Base-by-base conservation (phyloP, 2,329 filamentous ascomycete genomes). In the Madurella fahalii region DNA sequence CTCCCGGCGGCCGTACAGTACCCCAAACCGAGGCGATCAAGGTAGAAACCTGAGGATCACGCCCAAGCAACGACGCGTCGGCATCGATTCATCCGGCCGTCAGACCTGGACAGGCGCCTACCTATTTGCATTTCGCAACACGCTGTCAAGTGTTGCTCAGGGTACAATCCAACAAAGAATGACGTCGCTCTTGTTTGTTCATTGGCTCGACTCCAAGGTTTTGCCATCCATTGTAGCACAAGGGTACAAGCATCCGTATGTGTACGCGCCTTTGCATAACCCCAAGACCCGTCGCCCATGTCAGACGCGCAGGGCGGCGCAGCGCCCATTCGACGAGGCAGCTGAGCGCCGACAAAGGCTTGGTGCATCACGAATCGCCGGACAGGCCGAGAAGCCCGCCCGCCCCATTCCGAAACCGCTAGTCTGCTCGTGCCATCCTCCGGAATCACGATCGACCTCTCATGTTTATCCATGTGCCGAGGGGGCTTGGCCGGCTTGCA, bases 381-480 rank as follows among this genome's bases (percentile, higher is more conserved):
- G 40, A 13, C 40, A 40, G 40, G 4, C 40, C 40, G 34, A 39
- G 9, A 39, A 39, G 34, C 34, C 4, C 34, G 34, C 34, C 34
- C 11, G 16, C 39, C 39, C 5, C 20, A 42, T 17, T 42, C 16
- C 17, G 40, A 42, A 18, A 42, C 40, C 40, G 17, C 40, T 20
- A 40, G 39, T 40, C 16, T 40, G 15, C 39, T 40, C 17, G 9
- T 47, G 45, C 17, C 13, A 11, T 42, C 25, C 11, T 18, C 51
- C 39, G 30, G 40, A 18, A 43, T 34, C 43, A 46, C 39, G 42
- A 47, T 53, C 44, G 34, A 47, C 55, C 47, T 45, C 45, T 48
- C 51, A 57, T 48, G 20, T 18, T 18, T 39, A 12, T 56, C 18
- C 17, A 47, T 18, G 34, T 16, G 31, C 51, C 37, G 44, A 45